phyloP scores from a whole-genome alignment of 176 grass and related monocot species.

The Carex myosuroides region DNA sequence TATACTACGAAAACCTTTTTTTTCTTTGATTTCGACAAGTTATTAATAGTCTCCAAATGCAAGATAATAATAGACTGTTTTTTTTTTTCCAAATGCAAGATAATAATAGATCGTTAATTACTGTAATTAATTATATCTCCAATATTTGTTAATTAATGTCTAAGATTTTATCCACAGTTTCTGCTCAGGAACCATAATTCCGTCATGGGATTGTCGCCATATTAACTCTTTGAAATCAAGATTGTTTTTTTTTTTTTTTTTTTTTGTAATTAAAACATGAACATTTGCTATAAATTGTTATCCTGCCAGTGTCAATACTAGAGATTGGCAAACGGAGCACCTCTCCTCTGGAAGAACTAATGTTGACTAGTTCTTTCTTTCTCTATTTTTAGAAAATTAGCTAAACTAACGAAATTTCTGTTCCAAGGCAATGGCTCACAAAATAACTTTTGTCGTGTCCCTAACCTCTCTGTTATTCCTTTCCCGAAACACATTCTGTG shows the following conservation, averaged over 20 bases:
- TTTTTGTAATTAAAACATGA: conserved; percentile 6
- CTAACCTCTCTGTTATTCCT: conserved; percentile 2
- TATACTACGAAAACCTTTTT: too few species aligned
- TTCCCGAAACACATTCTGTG: conserved; percentile 14
- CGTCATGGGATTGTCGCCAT: neutral
- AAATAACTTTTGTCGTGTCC: neutral
- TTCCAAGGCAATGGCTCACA: neutral
- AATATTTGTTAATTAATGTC: neutral
- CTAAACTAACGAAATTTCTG: neutral
- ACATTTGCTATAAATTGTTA: neutral
- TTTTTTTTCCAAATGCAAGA: neutral
- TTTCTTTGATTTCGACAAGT: too few species aligned
- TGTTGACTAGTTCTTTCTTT: neutral
- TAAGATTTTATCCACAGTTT: neutral
- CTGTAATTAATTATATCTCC: neutral
- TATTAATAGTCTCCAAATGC: neutral
- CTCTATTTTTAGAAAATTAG: conserved; percentile 18
- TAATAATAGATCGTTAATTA: neutral
- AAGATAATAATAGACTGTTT: neutral
- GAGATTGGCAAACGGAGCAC: neutral
- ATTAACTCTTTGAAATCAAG: neutral
- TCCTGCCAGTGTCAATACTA: neutral
- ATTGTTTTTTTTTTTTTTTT: neutral
- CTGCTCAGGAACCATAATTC: neutral
- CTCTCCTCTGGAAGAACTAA: neutral